A percentile compares a stretch with the other conserved stretches of the same genome.
These are phyloP conservation scores for Murraya koenigii DNA, from an alignment of 345 rosid genomes.

Conservation along the genomic window DNA sequence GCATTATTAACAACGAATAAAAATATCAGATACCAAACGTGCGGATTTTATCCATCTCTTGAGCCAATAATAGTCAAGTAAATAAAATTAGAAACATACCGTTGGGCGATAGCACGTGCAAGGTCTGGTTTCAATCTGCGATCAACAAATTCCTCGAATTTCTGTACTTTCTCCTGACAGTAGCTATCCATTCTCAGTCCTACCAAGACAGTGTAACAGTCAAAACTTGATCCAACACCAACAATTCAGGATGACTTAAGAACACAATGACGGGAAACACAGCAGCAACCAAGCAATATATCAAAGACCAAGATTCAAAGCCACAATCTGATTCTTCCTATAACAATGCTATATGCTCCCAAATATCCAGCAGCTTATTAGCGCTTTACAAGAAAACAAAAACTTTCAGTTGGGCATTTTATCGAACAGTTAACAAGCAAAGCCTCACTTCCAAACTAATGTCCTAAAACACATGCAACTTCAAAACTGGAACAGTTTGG, in stretches of 20 bases:
- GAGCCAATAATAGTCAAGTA: not conserved
- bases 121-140: conserved; percentile 80
- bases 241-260: not conserved
- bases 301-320: not conserved
- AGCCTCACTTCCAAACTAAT: not conserved
- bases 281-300: not conserved
- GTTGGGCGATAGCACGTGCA: conserved; percentile 54
- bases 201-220: not conserved
- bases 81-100: conserved; percentile 34
- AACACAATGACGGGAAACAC: not conserved
- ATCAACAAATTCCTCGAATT: conserved; percentile 80
- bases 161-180: conserved; percentile 53
- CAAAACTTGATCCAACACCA: not conserved
- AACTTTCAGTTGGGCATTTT: conserved; percentile 1
- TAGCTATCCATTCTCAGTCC: conserved; percentile 43
- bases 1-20: not conserved
- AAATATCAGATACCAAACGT: not conserved
- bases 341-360: not conserved
- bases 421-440: not conserved
- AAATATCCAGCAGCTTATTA: not conserved
- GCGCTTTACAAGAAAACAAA: not conserved
- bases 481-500: not conserved
- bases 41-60: not conserved
- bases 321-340: not conserved
- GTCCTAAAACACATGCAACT: not conserved